These are phyloP conservation scores for barley (Hordeum vulgare) DNA, from an alignment of 176 grass and related monocot species.

Conservation along the genomic window DNA sequence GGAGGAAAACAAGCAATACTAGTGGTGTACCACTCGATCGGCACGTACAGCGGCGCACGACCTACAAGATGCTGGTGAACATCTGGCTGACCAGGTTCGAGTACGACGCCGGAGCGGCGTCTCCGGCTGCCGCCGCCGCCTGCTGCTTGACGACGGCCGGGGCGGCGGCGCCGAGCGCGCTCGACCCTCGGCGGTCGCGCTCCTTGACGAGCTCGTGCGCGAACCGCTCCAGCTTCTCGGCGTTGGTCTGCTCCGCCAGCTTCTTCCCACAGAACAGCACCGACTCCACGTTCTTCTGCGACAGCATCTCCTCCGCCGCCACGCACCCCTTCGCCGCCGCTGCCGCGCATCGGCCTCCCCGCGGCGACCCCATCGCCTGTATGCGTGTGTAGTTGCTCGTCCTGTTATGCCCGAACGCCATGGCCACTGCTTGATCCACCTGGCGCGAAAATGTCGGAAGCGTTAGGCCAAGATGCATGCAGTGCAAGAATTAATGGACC, in stretches of 20 bases:
- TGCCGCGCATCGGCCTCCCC: background rate
- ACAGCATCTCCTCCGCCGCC: constrained; percentile 62
- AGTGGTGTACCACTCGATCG: background rate
- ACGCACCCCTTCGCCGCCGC: background rate
- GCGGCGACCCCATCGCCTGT: constrained; percentile 45
- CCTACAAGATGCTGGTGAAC: constrained; percentile 71
- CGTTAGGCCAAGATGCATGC: background rate
- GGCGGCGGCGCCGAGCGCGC: background rate
- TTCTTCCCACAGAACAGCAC: constrained; percentile 73
- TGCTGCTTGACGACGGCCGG: constrained; percentile 34
- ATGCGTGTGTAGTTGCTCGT: constrained; percentile 90
- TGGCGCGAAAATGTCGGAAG: background rate
- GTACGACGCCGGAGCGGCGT: constrained; percentile 38
- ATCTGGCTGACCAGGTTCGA: constrained; percentile 67
- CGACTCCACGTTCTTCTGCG: constrained; percentile 75
- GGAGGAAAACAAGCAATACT: background rate
- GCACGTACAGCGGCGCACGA: background rate
- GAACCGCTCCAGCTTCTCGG: constrained; percentile 74
- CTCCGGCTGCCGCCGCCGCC: background rate
- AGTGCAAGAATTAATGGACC: background rate
- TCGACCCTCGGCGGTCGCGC: constrained; percentile 44
- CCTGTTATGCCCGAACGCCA: constrained; percentile 85
- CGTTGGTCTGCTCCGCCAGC: constrained; percentile 71
- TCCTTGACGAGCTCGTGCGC: constrained; percentile 76
- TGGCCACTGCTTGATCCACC: constrained; percentile 97